Evolutionary conservation across 2,329 filamentous ascomycete species (phyloP).

Genomic region (Fusarium sp.): DNA sequence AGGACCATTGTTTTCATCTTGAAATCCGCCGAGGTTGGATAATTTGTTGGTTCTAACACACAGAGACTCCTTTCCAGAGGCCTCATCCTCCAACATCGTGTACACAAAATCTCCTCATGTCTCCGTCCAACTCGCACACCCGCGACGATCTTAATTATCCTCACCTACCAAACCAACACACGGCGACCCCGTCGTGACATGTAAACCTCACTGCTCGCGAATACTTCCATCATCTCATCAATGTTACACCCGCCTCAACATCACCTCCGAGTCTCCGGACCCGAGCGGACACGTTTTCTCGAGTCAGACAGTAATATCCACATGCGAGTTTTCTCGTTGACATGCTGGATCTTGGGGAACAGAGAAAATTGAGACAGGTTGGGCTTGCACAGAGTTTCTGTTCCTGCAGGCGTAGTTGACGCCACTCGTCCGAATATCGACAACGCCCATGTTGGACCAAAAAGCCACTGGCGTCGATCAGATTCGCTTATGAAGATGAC

Average conservation of each 20-base stretch:
- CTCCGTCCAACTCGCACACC: conserved; percentile 28
- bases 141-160: conserved; percentile 11
- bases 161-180: not conserved
- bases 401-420: not conserved
- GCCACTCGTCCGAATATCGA: not conserved
- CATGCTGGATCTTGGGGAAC: conserved; percentile 1
- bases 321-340: not conserved
- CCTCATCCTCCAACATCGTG: not conserved
- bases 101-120: conserved; percentile 27
- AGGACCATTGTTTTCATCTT: not conserved
- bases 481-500: not conserved
- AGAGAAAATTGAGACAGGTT: conserved; percentile 19
- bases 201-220: not conserved
- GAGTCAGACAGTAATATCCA: not conserved
- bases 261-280: not conserved
- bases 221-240: not conserved
- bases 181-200: not conserved
- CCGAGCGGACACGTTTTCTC: not conserved
- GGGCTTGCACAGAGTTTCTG: conserved; percentile 8
- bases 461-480: conserved; percentile 6
- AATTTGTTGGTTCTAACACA: too few relatives aligned
- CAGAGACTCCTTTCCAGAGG: not conserved
- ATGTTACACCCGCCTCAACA: conserved; percentile 8
- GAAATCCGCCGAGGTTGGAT: not conserved
- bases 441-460: not conserved